These are phyloP conservation scores for Flaveria linearis DNA, from an alignment of 129 eudicot genomes.

Conservation along the genomic window DNA sequence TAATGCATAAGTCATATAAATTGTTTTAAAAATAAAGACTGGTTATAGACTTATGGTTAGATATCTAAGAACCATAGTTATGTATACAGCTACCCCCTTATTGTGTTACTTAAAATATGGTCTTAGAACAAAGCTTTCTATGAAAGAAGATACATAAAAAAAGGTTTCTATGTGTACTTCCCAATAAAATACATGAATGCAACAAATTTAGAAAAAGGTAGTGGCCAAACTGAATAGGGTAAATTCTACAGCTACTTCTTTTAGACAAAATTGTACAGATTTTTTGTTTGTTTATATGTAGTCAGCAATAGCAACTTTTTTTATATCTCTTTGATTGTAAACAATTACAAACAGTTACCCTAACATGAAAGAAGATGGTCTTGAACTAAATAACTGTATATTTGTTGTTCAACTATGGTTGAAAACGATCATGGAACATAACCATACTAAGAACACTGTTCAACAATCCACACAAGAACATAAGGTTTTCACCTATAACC, in stretches of 20 bases:
- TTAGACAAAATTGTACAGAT: background rate
- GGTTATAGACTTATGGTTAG: background rate
- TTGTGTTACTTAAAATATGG: background rate
- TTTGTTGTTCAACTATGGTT: background rate
- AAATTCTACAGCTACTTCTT: background rate
- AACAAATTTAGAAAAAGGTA: background rate
- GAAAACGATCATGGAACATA: constrained; percentile 12
- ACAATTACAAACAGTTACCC: constrained; percentile 5
- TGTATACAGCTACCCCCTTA: background rate
- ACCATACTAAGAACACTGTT: background rate
- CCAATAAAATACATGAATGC: background rate
- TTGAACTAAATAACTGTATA: background rate
- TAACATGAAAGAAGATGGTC: constrained; percentile 12
- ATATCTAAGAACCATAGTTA: constrained; percentile 5
- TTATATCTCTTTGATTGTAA: background rate
- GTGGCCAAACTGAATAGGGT: constrained; percentile 5
- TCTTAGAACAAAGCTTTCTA: background rate
- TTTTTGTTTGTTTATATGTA: background rate
- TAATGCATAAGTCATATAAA: background rate
- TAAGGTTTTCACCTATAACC: constrained; percentile 2
- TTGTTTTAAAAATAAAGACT: background rate
- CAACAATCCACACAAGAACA: background rate
- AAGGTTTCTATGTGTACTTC: background rate
- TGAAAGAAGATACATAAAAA: constrained; percentile 10
- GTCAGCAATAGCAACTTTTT: background rate